A percentile compares a stretch with the other conserved stretches of the same genome.
These are phyloP conservation scores for Globisporangium carolinianum DNA, from an alignment of 352 stramenopile species.

Conservation along the genomic window DNA sequence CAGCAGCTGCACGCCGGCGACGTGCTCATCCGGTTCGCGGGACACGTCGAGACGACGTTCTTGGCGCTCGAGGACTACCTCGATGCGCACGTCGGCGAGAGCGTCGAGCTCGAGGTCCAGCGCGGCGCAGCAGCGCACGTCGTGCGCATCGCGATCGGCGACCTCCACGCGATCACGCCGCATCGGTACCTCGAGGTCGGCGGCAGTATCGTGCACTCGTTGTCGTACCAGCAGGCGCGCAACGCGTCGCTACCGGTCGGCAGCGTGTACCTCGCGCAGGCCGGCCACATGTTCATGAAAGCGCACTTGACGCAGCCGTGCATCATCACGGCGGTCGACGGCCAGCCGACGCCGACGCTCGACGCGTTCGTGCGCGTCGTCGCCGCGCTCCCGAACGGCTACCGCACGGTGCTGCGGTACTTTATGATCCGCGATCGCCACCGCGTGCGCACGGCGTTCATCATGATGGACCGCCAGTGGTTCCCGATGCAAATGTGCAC, in stretches of 20 bases:
- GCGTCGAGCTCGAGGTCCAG: slow-evolving; percentile 66
- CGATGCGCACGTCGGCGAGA: slow-evolving; percentile 61
- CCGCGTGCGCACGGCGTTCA: slow-evolving; percentile 77
- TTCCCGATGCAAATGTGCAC: slow-evolving; percentile 82
- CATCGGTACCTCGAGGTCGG: slow-evolving; percentile 81
- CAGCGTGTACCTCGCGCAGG: slow-evolving; percentile 79
- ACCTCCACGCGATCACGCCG: slow-evolving; percentile 82
- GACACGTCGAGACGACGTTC: slow-evolving; percentile 75
- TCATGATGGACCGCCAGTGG: slow-evolving; percentile 88
- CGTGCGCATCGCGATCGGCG: slow-evolving; percentile 40
- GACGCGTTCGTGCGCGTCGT: slow-evolving; percentile 80
- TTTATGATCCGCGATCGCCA: slow-evolving; percentile 85
- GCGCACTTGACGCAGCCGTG: slow-evolving; percentile 76
- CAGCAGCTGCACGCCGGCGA: slow-evolving; percentile 78
- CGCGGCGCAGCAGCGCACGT: slow-evolving; percentile 52
- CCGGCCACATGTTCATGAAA: slow-evolving; percentile 90
- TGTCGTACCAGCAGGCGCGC: slow-evolving; percentile 85
- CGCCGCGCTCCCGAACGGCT: slow-evolving; percentile 63
- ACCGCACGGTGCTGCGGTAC: slow-evolving; percentile 78
- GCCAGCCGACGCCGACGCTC: slow-evolving; percentile 71
- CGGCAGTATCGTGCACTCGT: slow-evolving; percentile 79
- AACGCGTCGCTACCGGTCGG: slow-evolving; percentile 75
- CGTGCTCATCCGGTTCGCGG: slow-evolving; percentile 79
- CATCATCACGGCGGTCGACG: slow-evolving; percentile 84
- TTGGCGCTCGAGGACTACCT: slow-evolving; percentile 72